Conservation (phyloP, 2,329 filamentous ascomycete species). For the Penicillium brasilianum region DNA sequence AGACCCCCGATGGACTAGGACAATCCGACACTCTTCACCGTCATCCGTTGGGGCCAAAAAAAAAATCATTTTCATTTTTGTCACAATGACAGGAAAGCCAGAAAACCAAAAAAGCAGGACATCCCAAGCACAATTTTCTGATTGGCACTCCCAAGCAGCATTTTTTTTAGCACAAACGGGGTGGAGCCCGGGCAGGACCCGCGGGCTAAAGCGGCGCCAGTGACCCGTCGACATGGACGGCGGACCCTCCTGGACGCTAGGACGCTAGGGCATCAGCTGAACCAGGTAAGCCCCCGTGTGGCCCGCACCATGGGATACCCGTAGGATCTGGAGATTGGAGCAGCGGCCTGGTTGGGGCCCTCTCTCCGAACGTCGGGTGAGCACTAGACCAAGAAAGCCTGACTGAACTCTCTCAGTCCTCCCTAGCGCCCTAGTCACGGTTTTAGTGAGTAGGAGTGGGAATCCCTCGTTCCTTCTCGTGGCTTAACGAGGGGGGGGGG, state of each 20-base stretch:
- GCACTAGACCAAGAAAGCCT: not conserved
- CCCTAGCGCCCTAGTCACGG: slow-evolving; percentile 1
- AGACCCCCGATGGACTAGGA: not conserved
- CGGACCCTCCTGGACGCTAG: slow-evolving; percentile 27
- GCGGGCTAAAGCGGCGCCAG: slow-evolving; percentile 37
- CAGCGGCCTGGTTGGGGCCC: not conserved
- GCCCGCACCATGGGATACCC: slow-evolving; percentile 4
- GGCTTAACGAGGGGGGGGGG: not conserved
- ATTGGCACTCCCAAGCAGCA: slow-evolving; percentile 19
- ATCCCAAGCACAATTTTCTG: slow-evolving; percentile 20
- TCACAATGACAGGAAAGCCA: too few species aligned
- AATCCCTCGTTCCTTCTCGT: slow-evolving; percentile 13
- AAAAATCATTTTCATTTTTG: not conserved
- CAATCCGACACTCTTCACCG: not conserved
- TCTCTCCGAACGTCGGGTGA: too few species aligned
- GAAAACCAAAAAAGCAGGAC: not conserved
- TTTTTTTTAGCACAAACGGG: slow-evolving; percentile 30
- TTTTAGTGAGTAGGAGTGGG: too few species aligned
- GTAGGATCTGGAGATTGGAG: slow-evolving; percentile 1
- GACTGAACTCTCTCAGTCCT: not conserved
- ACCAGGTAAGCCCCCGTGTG: slow-evolving; percentile 16
- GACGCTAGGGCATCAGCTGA: slow-evolving; percentile 36
- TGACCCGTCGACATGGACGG: slow-evolving; percentile 46
- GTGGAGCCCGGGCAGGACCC: slow-evolving; percentile 29
- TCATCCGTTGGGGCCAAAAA: slow-evolving; percentile 2